These are phyloP conservation scores for Hypoxylon trugodes DNA, from an alignment of 495 filamentous ascomycete species.

Conservation along the genomic window DNA sequence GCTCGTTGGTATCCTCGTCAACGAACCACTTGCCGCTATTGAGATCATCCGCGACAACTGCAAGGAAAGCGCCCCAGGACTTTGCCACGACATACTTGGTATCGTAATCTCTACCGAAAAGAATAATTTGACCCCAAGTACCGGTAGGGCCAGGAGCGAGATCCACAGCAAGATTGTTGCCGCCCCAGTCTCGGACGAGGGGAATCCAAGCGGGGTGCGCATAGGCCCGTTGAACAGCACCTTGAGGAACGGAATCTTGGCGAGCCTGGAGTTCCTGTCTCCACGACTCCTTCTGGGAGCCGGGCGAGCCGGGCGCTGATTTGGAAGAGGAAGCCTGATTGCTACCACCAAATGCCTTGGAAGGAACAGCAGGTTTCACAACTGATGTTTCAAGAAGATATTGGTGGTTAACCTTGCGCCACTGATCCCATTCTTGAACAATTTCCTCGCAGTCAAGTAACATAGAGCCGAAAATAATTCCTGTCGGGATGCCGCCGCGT, in stretches of 20 bases:
- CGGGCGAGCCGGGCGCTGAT: conserved; percentile 54
- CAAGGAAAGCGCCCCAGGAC: conserved; percentile 91
- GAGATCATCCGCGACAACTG: conserved; percentile 88
- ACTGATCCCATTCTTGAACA: conserved; percentile 96
- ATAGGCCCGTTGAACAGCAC: conserved; percentile 90
- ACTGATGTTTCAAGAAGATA: conserved; percentile 70
- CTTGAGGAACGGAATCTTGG: conserved; percentile 88
- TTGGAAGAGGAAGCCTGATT: conserved; percentile 59
- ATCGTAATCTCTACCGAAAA: conserved; percentile 97
- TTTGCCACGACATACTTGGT: conserved; percentile 95
- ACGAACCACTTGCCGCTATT: conserved; percentile 85
- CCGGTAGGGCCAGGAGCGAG: conserved; percentile 90
- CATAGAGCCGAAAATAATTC: conserved; percentile 93
- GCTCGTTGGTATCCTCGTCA: conserved; percentile 89
- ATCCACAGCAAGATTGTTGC: conserved; percentile 95
- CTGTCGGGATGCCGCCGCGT: conserved; percentile 87
- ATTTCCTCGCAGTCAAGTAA: conserved; percentile 98
- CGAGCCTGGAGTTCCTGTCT: conserved; percentile 82
- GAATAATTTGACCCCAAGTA: conserved; percentile 94
- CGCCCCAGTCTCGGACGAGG: conserved; percentile 95
- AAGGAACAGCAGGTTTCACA: conserved; percentile 63
- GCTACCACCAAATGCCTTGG: conserved; percentile 72
- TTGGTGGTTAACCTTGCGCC: conserved; percentile 90
- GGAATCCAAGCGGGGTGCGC: conserved; percentile 97
- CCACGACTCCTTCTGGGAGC: conserved; percentile 70